Percentiles rank a stretch among this genome's conserved stretches.
These are phyloP conservation scores for Tylopilus plumbeoviolaceoides DNA, from an alignment of 768 basidiomycete genomes.

Conservation along the genomic window DNA sequence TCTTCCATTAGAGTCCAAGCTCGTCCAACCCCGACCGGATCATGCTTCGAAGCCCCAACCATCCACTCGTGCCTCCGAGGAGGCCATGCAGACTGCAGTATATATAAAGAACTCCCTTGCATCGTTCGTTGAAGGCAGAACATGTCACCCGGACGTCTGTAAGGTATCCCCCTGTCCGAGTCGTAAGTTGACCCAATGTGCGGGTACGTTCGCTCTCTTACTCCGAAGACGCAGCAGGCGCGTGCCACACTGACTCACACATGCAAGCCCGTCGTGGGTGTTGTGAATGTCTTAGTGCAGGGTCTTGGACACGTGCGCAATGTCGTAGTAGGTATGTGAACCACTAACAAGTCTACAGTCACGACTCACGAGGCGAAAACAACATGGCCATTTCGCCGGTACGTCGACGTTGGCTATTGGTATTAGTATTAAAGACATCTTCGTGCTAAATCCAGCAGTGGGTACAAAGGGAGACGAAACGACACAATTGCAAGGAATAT, in stretches of 20 bases:
- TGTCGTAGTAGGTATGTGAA: neutral
- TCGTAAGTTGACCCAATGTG: neutral
- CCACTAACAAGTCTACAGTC: neutral
- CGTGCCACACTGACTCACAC: neutral
- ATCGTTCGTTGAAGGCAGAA: neutral
- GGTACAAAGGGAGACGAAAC: neutral
- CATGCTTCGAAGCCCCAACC: neutral
- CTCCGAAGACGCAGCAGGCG: neutral
- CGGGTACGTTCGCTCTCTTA: neutral
- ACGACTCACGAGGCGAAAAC: neutral
- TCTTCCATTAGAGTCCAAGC: neutral
- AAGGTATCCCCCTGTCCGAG: neutral
- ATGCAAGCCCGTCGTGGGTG: neutral
- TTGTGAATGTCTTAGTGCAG: neutral
- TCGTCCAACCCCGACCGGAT: constrained; percentile 9
- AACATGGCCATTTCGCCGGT: neutral
- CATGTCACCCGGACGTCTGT: neutral
- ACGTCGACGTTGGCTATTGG: neutral
- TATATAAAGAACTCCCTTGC: constrained; percentile 13
- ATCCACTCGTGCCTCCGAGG: constrained; percentile 19
- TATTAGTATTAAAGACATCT: neutral
- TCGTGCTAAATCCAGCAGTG: neutral
- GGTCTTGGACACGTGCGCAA: neutral
- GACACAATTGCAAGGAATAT: neutral
- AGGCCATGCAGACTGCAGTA: too few species aligned